These are phyloP conservation scores for Yueomyces sp. DNA, from an alignment of 805 yeast genomes.

Conservation along the genomic window DNA sequence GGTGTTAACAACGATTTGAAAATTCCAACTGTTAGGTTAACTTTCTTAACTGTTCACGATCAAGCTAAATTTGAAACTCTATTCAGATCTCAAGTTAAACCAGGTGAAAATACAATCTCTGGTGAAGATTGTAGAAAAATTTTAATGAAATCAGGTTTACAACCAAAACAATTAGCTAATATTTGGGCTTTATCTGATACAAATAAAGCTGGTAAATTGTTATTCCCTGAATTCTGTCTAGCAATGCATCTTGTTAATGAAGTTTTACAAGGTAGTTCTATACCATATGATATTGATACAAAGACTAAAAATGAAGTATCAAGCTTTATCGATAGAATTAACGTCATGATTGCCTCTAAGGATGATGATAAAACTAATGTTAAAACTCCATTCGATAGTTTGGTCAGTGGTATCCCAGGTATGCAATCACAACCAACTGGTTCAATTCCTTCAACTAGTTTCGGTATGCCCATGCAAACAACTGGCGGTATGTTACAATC, in stretches of 20 bases:
- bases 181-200: slow-evolving; percentile 92
- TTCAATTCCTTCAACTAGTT: slow-evolving; percentile 25
- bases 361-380: slow-evolving; percentile 6
- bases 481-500: slow-evolving; percentile 11
- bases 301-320: slow-evolving; percentile 72
- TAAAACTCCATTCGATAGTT: slow-evolving; percentile 30
- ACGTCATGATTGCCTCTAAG: slow-evolving; percentile 55
- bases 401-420: slow-evolving; percentile 6
- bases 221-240: slow-evolving; percentile 90
- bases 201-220: slow-evolving; percentile 65
- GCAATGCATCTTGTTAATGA: slow-evolving; percentile 78
- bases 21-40: slow-evolving; percentile 63
- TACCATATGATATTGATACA: slow-evolving; percentile 62
- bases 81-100: slow-evolving; percentile 64
- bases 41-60: slow-evolving; percentile 75
- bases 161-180: slow-evolving; percentile 63
- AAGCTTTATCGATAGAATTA: slow-evolving; percentile 81
- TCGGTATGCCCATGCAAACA: slow-evolving; percentile 10
- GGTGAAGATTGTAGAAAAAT: slow-evolving; percentile 72
- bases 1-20: slow-evolving; percentile 45
- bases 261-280: slow-evolving; percentile 61
- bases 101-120: slow-evolving; percentile 34
- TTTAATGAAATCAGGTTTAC: slow-evolving; percentile 64
- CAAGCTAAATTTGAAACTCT: slow-evolving; percentile 78
- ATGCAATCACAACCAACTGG: slow-evolving; percentile 29